Evolutionary conservation across 352 stramenopile genomes (phyloP), one percentile per base, ranked within the genome.

Genomic region (Phytophthora vignae): DNA sequence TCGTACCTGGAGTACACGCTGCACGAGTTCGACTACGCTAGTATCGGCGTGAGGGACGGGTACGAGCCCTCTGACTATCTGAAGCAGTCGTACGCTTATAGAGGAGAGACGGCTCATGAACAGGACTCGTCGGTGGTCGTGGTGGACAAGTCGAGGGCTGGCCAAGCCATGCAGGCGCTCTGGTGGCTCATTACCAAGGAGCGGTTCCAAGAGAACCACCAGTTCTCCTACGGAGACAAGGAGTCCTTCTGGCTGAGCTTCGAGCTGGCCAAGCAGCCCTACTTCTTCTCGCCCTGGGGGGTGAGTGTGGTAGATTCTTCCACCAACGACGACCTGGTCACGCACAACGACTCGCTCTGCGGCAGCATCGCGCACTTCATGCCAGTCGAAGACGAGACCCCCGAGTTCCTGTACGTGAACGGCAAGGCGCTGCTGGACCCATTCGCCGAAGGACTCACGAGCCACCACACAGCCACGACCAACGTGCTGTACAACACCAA

Each of bases 111-210:
- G 7, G 69, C 57, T 1, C 82, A 90, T 54, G 82, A 90, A 53
- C 74, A 79, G 60, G 84, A 91, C 53, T 90, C 84, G 55, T 91
- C 81, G 27, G 74, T 92, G 42, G 69, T 92, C 25, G 46, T 84
- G 0, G 61, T 88, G n/a, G 63, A 87, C 53, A 87, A 87, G 49
- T 54, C 52, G 1, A 58, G 64, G 1, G 49, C 55, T 22, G 73
- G 73, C 11, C 71, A 74, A 8, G 79, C 77, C 2, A 69, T 89
- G 57, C 60, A 78, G 1, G 67, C 81, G 8, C 59, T 89, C 29
- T 84, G 73, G 71, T 76, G 53, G 46, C 65, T 89, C 9, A 72
- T 87, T 22, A 81, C 71, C 9, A 31, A 74, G 10, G 67, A 81
- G 29, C 74, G 79, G 1, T 68, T 85, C 5, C n/a, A 50, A 19